Evolutionary conservation across 768 basidiomycete species (phyloP).

Genomic region (Suillus occidentalis): DNA sequence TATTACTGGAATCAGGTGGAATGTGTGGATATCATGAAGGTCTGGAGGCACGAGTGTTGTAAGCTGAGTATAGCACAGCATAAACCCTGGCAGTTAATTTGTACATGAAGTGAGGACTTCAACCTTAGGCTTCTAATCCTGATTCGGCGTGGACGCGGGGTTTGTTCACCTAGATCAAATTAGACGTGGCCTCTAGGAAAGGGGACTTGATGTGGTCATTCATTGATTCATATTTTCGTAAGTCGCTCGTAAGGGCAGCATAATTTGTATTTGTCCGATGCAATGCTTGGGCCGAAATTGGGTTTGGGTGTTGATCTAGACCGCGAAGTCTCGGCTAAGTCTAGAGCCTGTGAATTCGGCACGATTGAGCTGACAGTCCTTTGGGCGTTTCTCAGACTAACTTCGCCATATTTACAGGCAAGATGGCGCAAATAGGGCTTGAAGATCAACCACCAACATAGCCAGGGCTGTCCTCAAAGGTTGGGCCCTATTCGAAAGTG

Average conservation of each 20-base stretch:
- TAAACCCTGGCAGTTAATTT: slow-evolving; percentile 6
- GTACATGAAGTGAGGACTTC: slow-evolving; percentile 9
- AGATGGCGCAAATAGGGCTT: slow-evolving; percentile 10
- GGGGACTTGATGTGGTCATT: slow-evolving; percentile 4
- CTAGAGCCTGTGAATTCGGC: slow-evolving; percentile 26
- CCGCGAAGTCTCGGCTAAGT: slow-evolving; percentile 19
- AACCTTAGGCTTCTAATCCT: not conserved
- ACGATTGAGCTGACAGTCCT: slow-evolving; percentile 14
- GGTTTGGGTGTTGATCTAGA: slow-evolving; percentile 9
- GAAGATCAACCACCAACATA: slow-evolving; percentile 13
- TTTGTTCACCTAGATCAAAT: slow-evolving; percentile 1
- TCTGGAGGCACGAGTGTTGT: slow-evolving; percentile 9
- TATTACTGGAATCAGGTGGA: not conserved
- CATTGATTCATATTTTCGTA: slow-evolving; percentile 9
- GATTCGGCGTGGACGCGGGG: not conserved
- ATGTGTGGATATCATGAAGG: not conserved
- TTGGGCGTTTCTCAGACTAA: slow-evolving; percentile 9
- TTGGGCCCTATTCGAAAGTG: not conserved
- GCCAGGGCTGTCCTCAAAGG: not conserved
- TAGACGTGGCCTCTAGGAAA: slow-evolving; percentile 3
- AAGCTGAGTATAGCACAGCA: slow-evolving; percentile 9
- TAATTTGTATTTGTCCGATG: slow-evolving; percentile 7
- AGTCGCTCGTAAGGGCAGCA: slow-evolving; percentile 2
- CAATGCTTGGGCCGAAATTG: not conserved
- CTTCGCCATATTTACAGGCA: slow-evolving; percentile 17